Conservation (phyloP, 1,139 yeast genomes). For the Pichiaceae sp. region DNA sequence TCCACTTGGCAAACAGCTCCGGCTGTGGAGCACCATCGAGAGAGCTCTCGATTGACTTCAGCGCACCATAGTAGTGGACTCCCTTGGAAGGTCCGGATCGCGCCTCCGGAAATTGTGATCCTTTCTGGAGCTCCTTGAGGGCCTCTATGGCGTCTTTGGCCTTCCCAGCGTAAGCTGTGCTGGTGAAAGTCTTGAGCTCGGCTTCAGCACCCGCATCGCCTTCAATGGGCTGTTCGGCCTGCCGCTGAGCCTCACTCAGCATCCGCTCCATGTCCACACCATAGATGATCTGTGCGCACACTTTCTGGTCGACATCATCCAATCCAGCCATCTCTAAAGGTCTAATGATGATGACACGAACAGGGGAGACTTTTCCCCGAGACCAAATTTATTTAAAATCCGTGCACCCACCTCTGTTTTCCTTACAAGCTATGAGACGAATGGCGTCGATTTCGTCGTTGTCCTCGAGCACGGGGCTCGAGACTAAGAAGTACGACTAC, state of each 20-base stretch:
- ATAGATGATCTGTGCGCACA: constrained; percentile 4
- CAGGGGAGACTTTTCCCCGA: neutral
- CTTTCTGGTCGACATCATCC: constrained; percentile 5
- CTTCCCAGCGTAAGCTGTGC: neutral
- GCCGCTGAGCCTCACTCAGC: too few species aligned
- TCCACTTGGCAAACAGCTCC: constrained; percentile 3
- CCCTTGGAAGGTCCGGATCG: neutral
- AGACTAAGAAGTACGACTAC: constrained; percentile 2
- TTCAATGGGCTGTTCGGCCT: neutral
- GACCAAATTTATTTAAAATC: too few species aligned
- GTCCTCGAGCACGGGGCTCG: neutral
- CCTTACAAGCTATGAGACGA: neutral
- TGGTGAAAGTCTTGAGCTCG: neutral
- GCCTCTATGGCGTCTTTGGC: neutral
- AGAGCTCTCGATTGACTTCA: neutral
- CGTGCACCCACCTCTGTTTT: neutral
- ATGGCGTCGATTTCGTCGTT: neutral
- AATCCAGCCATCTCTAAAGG: neutral
- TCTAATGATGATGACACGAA: neutral
- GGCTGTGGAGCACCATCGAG: neutral
- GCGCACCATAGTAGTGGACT: constrained; percentile 1
- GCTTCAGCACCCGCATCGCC: neutral
- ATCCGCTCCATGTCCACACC: constrained; percentile 6
- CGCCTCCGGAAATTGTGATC: neutral
- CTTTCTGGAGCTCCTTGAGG: neutral